Evolutionary conservation across 352 stramenopile species (phyloP).

Genomic region (Phytophthora pini): DNA sequence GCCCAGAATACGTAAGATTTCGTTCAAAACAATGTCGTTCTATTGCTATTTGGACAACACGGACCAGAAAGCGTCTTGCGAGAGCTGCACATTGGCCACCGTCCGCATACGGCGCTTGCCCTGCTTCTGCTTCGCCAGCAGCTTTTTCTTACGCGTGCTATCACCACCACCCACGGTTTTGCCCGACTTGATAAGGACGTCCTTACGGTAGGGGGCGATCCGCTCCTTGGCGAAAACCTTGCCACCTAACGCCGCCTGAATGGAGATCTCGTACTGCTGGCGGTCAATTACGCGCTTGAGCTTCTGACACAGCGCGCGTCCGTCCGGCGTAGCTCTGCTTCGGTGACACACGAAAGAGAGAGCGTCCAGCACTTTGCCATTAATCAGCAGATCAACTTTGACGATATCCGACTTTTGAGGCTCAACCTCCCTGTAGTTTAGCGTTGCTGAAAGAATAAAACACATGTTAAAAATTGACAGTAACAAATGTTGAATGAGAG

Average conservation of each 20-base stretch:
- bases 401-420: constrained; percentile 93
- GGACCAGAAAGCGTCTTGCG: constrained; percentile 98
- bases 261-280: constrained; percentile 99
- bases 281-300: constrained; percentile 96
- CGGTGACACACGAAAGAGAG: constrained; percentile 97
- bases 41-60: constrained; percentile 92
- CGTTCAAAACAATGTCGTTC: background rate
- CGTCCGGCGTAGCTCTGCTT: constrained; percentile 78
- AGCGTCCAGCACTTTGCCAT: constrained; percentile 95
- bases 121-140: constrained; percentile 99
- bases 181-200: constrained; percentile 95
- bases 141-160: constrained; percentile 98
- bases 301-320: constrained; percentile 93
- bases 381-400: constrained; percentile 96
- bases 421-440: constrained; percentile 96
- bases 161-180: constrained; percentile 98
- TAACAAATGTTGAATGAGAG: background rate
- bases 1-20: background rate
- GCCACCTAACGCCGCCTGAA: constrained; percentile 96
- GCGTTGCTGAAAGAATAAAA: constrained; percentile 56
- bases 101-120: constrained; percentile 98
- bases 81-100: constrained; percentile 96
- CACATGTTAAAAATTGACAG: background rate
- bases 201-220: constrained; percentile 97
- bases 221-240: constrained; percentile 98